Percentiles rank a stretch among this genome's conserved stretches.
Evolutionary conservation across 1,139 yeast genomes (phyloP).

Genomic region (Candida labiduridarum): DNA sequence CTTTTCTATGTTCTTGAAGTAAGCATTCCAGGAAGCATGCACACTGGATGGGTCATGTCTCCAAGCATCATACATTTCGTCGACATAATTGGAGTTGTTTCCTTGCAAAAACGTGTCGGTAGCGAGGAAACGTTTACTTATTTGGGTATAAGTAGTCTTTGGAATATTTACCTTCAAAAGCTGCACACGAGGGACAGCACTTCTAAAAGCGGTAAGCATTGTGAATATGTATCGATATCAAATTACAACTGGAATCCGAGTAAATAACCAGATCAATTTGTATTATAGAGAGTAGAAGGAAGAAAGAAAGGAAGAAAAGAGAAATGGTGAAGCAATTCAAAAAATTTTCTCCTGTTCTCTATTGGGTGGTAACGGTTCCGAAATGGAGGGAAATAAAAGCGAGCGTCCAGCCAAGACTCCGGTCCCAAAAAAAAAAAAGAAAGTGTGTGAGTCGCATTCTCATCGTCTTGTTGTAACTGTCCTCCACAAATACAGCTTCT

Average conservation of each 20-base stretch:
- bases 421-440: not conserved
- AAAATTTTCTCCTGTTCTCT: conserved; percentile 1
- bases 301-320: conserved; percentile 3
- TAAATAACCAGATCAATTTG: conserved; percentile 1
- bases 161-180: conserved; percentile 18
- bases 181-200: conserved; percentile 40
- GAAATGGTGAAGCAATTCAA: not conserved
- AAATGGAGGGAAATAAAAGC: not conserved
- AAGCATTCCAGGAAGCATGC: conserved; percentile 95
- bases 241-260: conserved; percentile 1
- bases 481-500: not conserved
- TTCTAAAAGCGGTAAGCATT: conserved; percentile 51
- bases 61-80: conserved; percentile 98
- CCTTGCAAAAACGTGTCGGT: conserved; percentile 64
- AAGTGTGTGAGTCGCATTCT: not conserved
- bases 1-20: conserved; percentile 85
- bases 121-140: conserved; percentile 14
- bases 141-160: conserved; percentile 5
- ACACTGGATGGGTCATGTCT: conserved; percentile 85
- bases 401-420: too few relatives aligned
- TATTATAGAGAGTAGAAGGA: not conserved
- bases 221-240: conserved; percentile 3
- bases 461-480: not conserved
- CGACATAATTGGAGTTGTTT: conserved; percentile 88
- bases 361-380: not conserved